phyloP scores from a whole-genome alignment of 352 stramenopile genomes.

The Globisporangium polare region DNA sequence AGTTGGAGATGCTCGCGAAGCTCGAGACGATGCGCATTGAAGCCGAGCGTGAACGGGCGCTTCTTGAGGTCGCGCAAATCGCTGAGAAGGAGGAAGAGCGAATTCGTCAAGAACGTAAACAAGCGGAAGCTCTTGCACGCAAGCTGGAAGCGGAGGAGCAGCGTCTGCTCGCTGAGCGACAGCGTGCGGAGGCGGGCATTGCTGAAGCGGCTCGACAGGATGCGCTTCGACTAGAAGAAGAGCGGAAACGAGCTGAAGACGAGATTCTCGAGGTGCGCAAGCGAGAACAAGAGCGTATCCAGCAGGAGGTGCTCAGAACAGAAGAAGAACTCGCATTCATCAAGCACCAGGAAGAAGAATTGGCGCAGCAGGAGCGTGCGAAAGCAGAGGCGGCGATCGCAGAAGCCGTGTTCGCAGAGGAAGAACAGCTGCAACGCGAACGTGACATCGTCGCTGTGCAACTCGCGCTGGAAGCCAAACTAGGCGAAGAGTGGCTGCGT shows the following conservation, averaged over 20 bases:
- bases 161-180: slow-evolving; percentile 9
- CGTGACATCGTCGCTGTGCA: slow-evolving; percentile 2
- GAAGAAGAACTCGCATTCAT: slow-evolving; percentile 26
- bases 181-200: slow-evolving; percentile 24
- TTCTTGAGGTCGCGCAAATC: neutral
- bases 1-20: slow-evolving; percentile 11
- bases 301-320: neutral
- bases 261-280: slow-evolving; percentile 17
- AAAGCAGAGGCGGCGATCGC: slow-evolving; percentile 10
- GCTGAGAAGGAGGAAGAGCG: neutral
- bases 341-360: slow-evolving; percentile 9
- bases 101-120: slow-evolving; percentile 5
- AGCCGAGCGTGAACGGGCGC: slow-evolving; percentile 5
- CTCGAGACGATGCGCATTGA: slow-evolving; percentile 6
- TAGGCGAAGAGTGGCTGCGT: neutral
- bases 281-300: slow-evolving; percentile 20
- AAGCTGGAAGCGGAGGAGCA: slow-evolving; percentile 17
- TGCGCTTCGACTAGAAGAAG: slow-evolving; percentile 1
- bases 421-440: slow-evolving; percentile 9
- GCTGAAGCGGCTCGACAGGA: slow-evolving; percentile 3
- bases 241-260: slow-evolving; percentile 2
- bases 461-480: slow-evolving; percentile 6
- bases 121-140: slow-evolving; percentile 17
- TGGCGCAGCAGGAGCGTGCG: neutral
- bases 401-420: slow-evolving; percentile 6